Conservation (phyloP, 2,329 filamentous ascomycete genomes). For the Fusarium beomiforme region DNA sequence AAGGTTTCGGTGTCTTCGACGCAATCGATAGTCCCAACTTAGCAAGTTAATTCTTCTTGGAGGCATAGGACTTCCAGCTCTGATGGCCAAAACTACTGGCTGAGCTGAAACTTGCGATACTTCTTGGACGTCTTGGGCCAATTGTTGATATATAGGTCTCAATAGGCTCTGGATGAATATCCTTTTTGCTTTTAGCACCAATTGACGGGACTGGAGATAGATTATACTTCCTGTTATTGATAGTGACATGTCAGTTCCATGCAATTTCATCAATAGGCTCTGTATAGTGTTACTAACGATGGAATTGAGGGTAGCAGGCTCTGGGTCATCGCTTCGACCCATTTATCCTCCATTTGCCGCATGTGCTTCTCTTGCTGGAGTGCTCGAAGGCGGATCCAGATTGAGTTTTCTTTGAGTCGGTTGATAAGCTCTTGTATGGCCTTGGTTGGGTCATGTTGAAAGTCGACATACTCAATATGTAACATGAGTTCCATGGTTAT, state of each 20-base stretch:
- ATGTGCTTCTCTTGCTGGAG: neutral
- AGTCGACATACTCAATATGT: neutral
- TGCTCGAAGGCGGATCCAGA: neutral
- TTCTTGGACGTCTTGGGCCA: neutral
- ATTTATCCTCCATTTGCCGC: neutral
- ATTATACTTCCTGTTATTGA: too few species aligned
- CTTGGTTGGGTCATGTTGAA: neutral
- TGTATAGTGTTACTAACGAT: neutral
- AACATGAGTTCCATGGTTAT: neutral
- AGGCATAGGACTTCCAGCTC: neutral
- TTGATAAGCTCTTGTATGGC: accelerated
- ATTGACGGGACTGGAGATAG: neutral
- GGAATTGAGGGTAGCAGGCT: neutral
- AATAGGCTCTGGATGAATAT: too few species aligned
- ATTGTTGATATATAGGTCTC: too few species aligned
- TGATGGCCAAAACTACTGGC: neutral
- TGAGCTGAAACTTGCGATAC: slow-evolving; percentile 17
- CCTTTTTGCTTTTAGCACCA: too few species aligned
- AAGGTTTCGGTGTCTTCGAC: too few species aligned
- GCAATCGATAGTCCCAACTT: too few species aligned
- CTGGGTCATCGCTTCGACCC: neutral
- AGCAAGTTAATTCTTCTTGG: too few species aligned
- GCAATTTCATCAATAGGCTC: too few species aligned
- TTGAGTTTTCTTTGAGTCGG: neutral
- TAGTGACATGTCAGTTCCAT: neutral